Evolutionary conservation across 2,329 filamentous ascomycete genomes (phyloP).

Genomic region (Huntiella abstrusa): DNA sequence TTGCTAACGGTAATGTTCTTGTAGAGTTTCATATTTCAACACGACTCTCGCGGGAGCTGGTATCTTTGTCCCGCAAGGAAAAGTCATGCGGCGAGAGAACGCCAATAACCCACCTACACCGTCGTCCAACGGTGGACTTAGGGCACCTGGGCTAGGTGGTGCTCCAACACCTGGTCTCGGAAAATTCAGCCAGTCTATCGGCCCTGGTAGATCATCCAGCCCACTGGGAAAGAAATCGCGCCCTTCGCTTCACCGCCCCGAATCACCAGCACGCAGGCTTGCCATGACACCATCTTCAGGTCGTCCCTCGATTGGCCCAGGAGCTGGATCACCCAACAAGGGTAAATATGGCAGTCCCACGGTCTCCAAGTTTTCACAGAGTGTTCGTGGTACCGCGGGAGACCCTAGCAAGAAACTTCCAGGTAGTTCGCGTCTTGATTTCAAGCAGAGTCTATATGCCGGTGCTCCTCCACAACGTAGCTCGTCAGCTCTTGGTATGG

Average conservation of each 20-base stretch:
- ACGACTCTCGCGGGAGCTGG: constrained; percentile 64
- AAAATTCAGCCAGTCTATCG: constrained; percentile 79
- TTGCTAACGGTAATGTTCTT: not conserved
- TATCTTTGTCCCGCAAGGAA: constrained; percentile 79
- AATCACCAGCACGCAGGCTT: constrained; percentile 60
- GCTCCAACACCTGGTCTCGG: constrained; percentile 46
- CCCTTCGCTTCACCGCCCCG: constrained; percentile 67
- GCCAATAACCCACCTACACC: constrained; percentile 46
- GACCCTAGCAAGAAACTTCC: constrained; percentile 40
- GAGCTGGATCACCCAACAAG: constrained; percentile 24
- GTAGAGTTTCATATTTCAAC: constrained; percentile 57
- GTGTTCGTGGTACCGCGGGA: constrained; percentile 39
- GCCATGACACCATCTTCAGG: constrained; percentile 39
- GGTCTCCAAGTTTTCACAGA: constrained; percentile 34
- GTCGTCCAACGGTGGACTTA: constrained; percentile 25
- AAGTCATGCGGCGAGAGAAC: constrained; percentile 51
- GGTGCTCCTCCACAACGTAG: constrained; percentile 26
- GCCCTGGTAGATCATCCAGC: constrained; percentile 52
- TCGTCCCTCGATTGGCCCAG: constrained; percentile 35
- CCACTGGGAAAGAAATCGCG: constrained; percentile 46
- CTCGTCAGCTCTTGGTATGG: constrained; percentile 36
- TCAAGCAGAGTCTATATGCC: constrained; percentile 29
- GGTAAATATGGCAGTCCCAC: constrained; percentile 42
- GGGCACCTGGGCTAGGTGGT: too few relatives aligned
- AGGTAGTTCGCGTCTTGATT: constrained; percentile 23